Evolutionary conservation across 352 stramenopile species (phyloP).

Genomic region (Pythium guiyangense): DNA sequence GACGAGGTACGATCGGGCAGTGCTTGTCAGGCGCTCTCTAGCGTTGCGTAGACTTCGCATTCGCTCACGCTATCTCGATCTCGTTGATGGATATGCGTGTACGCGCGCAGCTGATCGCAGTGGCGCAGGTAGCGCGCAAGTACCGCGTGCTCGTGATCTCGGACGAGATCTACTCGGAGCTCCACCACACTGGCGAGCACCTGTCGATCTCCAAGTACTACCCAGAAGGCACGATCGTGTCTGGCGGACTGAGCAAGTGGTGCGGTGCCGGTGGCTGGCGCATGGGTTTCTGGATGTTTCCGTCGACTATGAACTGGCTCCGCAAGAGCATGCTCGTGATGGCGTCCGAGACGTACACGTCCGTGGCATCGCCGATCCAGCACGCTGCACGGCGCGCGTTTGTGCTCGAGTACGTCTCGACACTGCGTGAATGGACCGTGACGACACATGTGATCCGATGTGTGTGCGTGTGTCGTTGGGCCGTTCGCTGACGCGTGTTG

Average conservation of each 20-base stretch:
- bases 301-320: conserved; percentile 69
- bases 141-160: conserved; percentile 88
- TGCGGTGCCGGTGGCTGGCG: conserved; percentile 84
- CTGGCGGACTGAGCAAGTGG: conserved; percentile 85
- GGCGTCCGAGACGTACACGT: conserved; percentile 88
- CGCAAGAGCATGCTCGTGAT: conserved; percentile 87
- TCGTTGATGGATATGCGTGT: background rate
- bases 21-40: background rate
- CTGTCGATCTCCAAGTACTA: conserved; percentile 85
- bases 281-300: conserved; percentile 87
- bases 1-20: conserved; percentile 39
- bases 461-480: no score
- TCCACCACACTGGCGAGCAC: conserved; percentile 70
- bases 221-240: conserved; percentile 85
- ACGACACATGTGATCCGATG: background rate
- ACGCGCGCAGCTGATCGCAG: conserved; percentile 28
- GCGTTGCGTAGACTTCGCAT: background rate
- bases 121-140: conserved; percentile 73
- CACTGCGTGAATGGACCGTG: background rate
- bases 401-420: conserved; percentile 52
- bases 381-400: conserved; percentile 79
- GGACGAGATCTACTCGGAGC: conserved; percentile 87
- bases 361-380: conserved; percentile 81
- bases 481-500: background rate
- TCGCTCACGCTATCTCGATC: background rate